A percentile compares a stretch with the other conserved stretches of the same genome.
phyloP scores from a whole-genome alignment of 2,329 filamentous ascomycete genomes.

The Didymellaceae sp. region DNA sequence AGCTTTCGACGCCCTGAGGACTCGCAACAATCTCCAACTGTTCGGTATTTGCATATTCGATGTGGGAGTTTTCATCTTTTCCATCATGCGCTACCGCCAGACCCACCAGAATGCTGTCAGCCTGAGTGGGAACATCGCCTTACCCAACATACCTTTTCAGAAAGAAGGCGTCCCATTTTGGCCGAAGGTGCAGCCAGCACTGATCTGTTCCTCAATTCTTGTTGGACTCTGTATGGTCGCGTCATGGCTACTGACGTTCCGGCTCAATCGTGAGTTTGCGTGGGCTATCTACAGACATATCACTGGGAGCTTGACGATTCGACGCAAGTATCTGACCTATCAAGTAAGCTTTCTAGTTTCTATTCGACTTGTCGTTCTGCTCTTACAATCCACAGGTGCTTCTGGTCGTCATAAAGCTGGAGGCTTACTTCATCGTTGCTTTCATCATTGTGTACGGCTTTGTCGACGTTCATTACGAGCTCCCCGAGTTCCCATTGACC shows the following conservation, averaged over 20 bases:
- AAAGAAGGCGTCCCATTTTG: constrained; percentile 19
- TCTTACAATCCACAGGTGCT: constrained; percentile 17
- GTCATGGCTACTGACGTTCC: constrained; percentile 14
- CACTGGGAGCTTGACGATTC: constrained; percentile 13
- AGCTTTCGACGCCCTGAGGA: constrained; percentile 31
- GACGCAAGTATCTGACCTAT: constrained; percentile 20
- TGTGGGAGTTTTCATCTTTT: constrained; percentile 22
- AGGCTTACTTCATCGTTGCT: constrained; percentile 27
- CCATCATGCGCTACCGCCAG: constrained; percentile 30
- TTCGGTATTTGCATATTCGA: constrained; percentile 30
- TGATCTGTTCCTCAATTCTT: constrained; percentile 6
- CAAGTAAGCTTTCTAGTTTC: constrained; percentile 6
- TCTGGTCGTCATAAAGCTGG: constrained; percentile 27
- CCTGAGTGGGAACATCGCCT: neutral
- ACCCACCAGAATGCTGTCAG: neutral
- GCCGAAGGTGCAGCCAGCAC: constrained; percentile 7
- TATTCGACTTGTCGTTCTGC: no score
- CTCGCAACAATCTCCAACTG: constrained; percentile 35
- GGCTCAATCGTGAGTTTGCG: constrained; percentile 22
- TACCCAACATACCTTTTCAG: constrained; percentile 19
- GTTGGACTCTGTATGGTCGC: constrained; percentile 9
- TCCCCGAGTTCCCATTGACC: constrained; percentile 33
- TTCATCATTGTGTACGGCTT: constrained; percentile 32
- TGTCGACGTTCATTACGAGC: constrained; percentile 28
- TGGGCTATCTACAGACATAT: constrained; percentile 28